These are phyloP conservation scores for Blastobotrys persicus DNA, from an alignment of 1,139 yeast species.

Conservation along the genomic window DNA sequence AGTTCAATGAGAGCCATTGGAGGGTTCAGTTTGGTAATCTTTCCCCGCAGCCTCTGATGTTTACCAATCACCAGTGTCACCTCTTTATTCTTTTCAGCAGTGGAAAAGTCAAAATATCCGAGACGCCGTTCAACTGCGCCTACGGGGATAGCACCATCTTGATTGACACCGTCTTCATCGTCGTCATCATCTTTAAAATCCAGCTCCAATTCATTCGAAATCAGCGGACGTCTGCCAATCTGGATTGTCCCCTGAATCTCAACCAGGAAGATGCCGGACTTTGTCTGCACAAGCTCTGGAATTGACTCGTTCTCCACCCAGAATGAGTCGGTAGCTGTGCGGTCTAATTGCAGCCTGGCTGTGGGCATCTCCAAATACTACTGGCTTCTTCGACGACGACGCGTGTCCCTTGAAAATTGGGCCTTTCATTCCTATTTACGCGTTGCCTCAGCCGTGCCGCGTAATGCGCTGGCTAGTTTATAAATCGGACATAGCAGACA, in stretches of 20 bases:
- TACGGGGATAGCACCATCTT: not conserved
- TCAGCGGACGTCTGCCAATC: conserved; percentile 29
- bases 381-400: too few relatives aligned
- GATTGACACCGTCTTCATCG: conserved; percentile 2
- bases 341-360: conserved; percentile 1
- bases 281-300: conserved; percentile 33
- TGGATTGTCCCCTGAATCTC: conserved; percentile 38
- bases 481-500: too few relatives aligned
- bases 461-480: too few relatives aligned
- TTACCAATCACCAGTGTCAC: conserved; percentile 35
- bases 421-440: too few relatives aligned
- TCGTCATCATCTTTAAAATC: conserved; percentile 14
- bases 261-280: conserved; percentile 34
- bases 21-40: conserved; percentile 32
- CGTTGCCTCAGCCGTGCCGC: too few relatives aligned
- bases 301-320: conserved; percentile 14
- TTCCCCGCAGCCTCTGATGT: conserved; percentile 38
- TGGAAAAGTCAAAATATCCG: conserved; percentile 30
- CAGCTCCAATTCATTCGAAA: conserved; percentile 20
- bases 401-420: too few relatives aligned
- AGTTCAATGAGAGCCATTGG: conserved; percentile 38
- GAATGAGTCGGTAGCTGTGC: not conserved
- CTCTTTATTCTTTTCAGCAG: conserved; percentile 24
- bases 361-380: not conserved
- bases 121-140: conserved; percentile 14